A percentile compares a stretch with the other conserved stretches of the same genome.
phyloP scores from a whole-genome alignment of 805 yeast genomes.

The Zygoascus flipseniorum region DNA sequence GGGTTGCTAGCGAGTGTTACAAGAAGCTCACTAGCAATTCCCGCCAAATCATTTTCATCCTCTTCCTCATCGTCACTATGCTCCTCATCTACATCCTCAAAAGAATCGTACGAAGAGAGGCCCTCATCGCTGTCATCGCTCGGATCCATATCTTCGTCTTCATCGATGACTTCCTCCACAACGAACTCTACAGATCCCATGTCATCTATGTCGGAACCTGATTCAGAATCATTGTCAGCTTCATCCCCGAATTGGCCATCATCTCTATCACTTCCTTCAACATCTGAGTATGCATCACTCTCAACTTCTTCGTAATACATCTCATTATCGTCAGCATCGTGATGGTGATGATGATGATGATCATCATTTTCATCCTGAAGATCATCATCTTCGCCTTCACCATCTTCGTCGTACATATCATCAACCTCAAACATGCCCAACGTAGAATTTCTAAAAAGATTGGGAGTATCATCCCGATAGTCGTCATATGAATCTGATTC shows the following conservation, averaged over 20 bases:
- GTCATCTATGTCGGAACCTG: constrained; percentile 28
- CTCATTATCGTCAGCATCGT: constrained; percentile 13
- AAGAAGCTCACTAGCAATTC: constrained; percentile 16
- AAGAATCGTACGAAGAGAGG: neutral
- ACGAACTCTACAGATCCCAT: constrained; percentile 25
- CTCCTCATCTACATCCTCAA: constrained; percentile 7
- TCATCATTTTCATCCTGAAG: constrained; percentile 22
- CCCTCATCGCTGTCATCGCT: constrained; percentile 1
- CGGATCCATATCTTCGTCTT: constrained; percentile 13
- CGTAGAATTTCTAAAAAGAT: constrained; percentile 78
- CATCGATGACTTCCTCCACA: constrained; percentile 12
- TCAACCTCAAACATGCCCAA: constrained; percentile 84
- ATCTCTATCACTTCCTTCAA: constrained; percentile 13
- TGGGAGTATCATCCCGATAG: constrained; percentile 63
- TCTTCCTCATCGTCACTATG: constrained; percentile 8
- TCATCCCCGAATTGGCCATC: constrained; percentile 29
- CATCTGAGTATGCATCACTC: constrained; percentile 22
- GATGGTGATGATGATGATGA: constrained; percentile 6
- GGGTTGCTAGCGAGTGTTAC: constrained; percentile 19
- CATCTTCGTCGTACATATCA: constrained; percentile 59
- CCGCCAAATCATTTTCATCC: constrained; percentile 13
- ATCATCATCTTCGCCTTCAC: constrained; percentile 38
- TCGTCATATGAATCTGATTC: constrained; percentile 28
- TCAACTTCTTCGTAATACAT: constrained; percentile 18
- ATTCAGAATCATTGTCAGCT: constrained; percentile 22